Evolutionary conservation across 1,284 basidiomycete genomes (phyloP).

Genomic region (Singerocomus inundabilis): DNA sequence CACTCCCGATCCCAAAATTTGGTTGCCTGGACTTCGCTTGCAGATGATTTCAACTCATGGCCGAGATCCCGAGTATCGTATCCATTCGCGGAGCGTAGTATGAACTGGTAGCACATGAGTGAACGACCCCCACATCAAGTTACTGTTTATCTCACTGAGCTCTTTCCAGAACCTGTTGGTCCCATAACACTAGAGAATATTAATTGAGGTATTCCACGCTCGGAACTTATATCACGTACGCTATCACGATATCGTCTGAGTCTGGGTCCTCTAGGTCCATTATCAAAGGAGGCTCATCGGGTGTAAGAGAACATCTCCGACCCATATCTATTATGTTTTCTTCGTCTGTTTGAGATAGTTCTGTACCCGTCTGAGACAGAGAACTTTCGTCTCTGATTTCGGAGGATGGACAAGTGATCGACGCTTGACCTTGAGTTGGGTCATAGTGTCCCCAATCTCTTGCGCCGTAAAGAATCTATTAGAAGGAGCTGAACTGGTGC

Average conservation of each 20-base stretch:
- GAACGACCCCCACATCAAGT: no score
- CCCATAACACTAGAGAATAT: constrained; percentile 23
- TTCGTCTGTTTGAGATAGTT: neutral
- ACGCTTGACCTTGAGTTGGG: no score
- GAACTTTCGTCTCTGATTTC: no score
- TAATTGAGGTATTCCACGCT: neutral
- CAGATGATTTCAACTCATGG: constrained; percentile 16
- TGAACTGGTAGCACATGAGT: no score
- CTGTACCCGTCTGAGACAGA: neutral
- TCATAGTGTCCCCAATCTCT: no score
- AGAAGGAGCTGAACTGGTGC: neutral
- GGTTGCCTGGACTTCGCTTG: constrained; percentile 11
- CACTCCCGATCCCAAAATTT: constrained; percentile 9
- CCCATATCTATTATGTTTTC: no score
- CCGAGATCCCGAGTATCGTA: no score
- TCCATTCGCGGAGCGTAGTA: no score
- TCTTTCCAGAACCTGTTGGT: no score
- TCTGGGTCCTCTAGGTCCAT: neutral
- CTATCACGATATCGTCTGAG: constrained; percentile 20
- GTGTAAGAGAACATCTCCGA: neutral
- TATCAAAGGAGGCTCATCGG: neutral
- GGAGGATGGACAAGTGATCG: no score
- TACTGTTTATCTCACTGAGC: no score
- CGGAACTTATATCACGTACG: constrained; percentile 12
- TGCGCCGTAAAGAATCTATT: neutral